Conservation (phyloP, 495 filamentous ascomycete species). For the Penicillium psychrofluorescens region DNA sequence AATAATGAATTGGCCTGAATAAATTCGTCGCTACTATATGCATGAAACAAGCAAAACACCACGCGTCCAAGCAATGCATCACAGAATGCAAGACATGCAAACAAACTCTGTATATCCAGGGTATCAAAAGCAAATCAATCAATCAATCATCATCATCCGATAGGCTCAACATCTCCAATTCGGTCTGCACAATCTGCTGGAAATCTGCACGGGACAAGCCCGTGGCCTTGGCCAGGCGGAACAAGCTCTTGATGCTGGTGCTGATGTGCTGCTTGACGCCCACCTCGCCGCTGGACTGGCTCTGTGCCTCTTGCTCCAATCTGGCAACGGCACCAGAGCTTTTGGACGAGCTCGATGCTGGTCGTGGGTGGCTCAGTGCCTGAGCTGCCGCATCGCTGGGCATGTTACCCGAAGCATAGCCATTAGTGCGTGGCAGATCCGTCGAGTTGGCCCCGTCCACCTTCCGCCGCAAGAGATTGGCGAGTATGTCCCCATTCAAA, state of each 20-base stretch:
- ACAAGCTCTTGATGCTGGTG: conserved; percentile 82
- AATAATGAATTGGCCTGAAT: neutral
- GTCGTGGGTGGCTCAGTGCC: conserved; percentile 35
- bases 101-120: conserved; percentile 10
- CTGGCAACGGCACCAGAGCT: conserved; percentile 55
- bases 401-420: conserved; percentile 11
- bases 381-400: conserved; percentile 14
- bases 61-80: neutral
- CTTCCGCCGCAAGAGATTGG: conserved; percentile 27
- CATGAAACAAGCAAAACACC: neutral
- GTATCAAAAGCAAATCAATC: conserved; percentile 17
- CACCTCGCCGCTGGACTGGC: conserved; percentile 61
- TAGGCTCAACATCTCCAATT: conserved; percentile 70
- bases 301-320: conserved; percentile 58
- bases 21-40: too few relatives aligned
- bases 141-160: conserved; percentile 55
- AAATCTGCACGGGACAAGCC: conserved; percentile 84
- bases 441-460: conserved; percentile 9
- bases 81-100: neutral
- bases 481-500: conserved; percentile 44
- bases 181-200: conserved; percentile 67
- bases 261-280: conserved; percentile 86
- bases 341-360: conserved; percentile 44
- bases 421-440: conserved; percentile 15
- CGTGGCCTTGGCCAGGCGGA: conserved; percentile 65